phyloP scores from a whole-genome alignment of 305 asterid species.

The Rubia tinctorum region DNA sequence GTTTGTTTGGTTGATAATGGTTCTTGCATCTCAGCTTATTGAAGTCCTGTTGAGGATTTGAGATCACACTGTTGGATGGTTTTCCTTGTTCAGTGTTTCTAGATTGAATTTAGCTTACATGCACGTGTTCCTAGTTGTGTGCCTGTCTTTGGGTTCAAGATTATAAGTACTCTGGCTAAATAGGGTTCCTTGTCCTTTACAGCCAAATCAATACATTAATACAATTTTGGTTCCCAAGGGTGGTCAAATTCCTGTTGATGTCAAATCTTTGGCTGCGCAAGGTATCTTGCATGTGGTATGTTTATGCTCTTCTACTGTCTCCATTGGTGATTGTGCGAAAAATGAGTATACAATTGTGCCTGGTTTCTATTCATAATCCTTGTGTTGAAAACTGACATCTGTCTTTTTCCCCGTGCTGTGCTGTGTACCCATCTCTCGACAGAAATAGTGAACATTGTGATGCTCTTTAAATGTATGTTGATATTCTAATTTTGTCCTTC shows the following conservation, averaged over 20 bases:
- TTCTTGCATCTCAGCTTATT: neutral
- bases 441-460: neutral
- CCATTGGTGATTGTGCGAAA: neutral
- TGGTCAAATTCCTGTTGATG: slow-evolving; percentile 66
- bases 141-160: neutral
- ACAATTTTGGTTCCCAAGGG: slow-evolving; percentile 75
- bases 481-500: slow-evolving; percentile 5
- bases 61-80: neutral
- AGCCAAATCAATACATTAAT: slow-evolving; percentile 80
- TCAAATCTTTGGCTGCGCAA: slow-evolving; percentile 50
- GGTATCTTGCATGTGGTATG: slow-evolving; percentile 73
- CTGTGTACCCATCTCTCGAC: neutral
- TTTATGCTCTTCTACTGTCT: slow-evolving; percentile 11
- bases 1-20: neutral
- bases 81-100: neutral
- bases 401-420: neutral
- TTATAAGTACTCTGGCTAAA: slow-evolving; percentile 10
- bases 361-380: neutral
- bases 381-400: neutral
- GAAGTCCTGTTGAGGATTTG: neutral
- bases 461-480: neutral
- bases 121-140: neutral
- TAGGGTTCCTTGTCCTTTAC: slow-evolving; percentile 28
- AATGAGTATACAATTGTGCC: slow-evolving; percentile 1
- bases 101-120: neutral